These are phyloP conservation scores for Jacaranda mimosifolia DNA, from an alignment of 257 asterid species.

Conservation along the genomic window DNA sequence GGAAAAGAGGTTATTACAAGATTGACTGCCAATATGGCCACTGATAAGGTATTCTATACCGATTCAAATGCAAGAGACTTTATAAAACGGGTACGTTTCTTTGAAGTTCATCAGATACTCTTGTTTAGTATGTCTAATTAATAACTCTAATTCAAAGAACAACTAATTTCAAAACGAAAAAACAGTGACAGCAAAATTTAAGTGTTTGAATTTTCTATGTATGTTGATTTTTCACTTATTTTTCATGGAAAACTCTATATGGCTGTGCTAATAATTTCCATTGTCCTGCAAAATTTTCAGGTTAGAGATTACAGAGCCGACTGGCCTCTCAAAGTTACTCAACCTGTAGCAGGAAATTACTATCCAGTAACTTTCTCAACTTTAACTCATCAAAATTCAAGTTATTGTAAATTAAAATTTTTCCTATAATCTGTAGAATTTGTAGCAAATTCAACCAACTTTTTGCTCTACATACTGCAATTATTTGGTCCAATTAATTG, in stretches of 20 bases:
- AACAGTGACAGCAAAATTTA: too few species aligned
- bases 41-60: conserved; percentile 72
- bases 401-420: not conserved
- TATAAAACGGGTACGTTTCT: conserved; percentile 67
- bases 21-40: conserved; percentile 75
- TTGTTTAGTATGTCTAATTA: not conserved
- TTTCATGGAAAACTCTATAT: too few species aligned
- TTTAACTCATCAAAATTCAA: conserved; percentile 20
- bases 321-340: conserved; percentile 84
- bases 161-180: too few species aligned
- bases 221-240: too few species aligned
- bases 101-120: not conserved
- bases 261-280: not conserved
- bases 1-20: conserved; percentile 92
- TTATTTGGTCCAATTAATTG: too few species aligned
- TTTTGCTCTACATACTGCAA: not conserved
- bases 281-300: conserved; percentile 48
- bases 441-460: not conserved
- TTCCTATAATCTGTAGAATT: not conserved
- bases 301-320: conserved; percentile 81
- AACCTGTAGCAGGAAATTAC: conserved; percentile 93
- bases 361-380: conserved; percentile 71
- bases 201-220: not conserved
- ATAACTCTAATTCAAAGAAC: not conserved
- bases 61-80: conserved; percentile 97